These are phyloP conservation scores for Yarrowia divulgata DNA, from an alignment of 805 yeast species.

Conservation along the genomic window DNA sequence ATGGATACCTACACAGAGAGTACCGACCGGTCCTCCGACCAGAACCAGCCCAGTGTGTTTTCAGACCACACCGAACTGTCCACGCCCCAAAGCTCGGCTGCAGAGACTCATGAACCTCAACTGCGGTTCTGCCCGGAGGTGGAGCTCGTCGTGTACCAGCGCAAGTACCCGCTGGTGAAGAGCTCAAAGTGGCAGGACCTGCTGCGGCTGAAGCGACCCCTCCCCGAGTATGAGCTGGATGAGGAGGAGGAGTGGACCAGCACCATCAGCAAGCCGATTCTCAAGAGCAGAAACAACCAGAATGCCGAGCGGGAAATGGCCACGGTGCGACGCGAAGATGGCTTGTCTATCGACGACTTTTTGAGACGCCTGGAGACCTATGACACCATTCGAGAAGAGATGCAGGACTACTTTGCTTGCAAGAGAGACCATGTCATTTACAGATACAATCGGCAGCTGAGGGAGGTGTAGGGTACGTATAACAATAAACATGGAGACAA, in stretches of 20 bases:
- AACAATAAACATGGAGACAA: not conserved
- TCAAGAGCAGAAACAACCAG: constrained; percentile 39
- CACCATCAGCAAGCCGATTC: constrained; percentile 36
- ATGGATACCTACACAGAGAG: constrained; percentile 22
- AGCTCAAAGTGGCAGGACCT: constrained; percentile 8
- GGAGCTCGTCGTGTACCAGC: constrained; percentile 17
- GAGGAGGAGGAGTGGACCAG: not conserved
- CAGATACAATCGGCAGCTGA: constrained; percentile 5
- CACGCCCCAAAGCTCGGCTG: constrained; percentile 8
- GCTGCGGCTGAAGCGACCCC: constrained; percentile 16
- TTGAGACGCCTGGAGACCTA: constrained; percentile 8
- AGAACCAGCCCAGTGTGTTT: constrained; percentile 11
- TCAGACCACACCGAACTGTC: constrained; percentile 8
- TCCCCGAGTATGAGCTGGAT: not conserved
- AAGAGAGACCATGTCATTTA: constrained; percentile 9
- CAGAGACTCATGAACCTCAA: constrained; percentile 14
- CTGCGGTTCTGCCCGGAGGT: constrained; percentile 33
- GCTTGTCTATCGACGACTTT: constrained; percentile 14
- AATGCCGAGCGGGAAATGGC: constrained; percentile 33
- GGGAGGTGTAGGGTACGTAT: not conserved
- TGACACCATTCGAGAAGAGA: constrained; percentile 29
- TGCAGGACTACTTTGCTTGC: constrained; percentile 26
- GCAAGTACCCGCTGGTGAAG: constrained; percentile 18
- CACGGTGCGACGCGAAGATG: constrained; percentile 11
- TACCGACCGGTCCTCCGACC: constrained; percentile 20